These are phyloP conservation scores for Diplotaxis tenuifolia DNA, from an alignment of 345 rosid species.

Conservation along the genomic window DNA sequence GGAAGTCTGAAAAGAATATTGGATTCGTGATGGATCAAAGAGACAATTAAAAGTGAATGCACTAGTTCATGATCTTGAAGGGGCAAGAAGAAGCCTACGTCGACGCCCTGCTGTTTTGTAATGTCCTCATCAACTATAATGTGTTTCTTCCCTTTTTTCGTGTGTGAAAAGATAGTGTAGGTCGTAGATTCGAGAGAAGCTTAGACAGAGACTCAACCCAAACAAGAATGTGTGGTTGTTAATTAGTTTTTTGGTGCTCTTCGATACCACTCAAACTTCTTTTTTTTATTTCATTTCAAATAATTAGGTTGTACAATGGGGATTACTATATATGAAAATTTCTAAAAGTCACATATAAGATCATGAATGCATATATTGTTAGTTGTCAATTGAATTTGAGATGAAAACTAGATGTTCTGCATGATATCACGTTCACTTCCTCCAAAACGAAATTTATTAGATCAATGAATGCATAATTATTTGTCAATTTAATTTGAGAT, in stretches of 20 bases:
- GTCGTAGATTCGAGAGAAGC: background rate
- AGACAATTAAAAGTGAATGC: background rate
- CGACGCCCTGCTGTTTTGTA: background rate
- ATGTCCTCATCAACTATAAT: constrained; percentile 11
- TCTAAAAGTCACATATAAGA: background rate
- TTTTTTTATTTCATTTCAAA: background rate
- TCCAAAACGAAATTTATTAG: too few relatives aligned
- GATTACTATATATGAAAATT: background rate
- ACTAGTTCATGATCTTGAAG: constrained; percentile 12
- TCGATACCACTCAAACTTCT: background rate
- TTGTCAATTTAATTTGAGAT: background rate
- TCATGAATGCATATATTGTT: background rate
- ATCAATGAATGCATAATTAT: background rate
- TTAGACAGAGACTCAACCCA: background rate
- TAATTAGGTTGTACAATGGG: background rate
- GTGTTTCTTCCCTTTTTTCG: background rate
- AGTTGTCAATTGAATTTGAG: background rate
- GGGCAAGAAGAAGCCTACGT: constrained; percentile 14
- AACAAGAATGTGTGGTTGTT: constrained; percentile 10
- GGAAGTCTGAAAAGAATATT: background rate
- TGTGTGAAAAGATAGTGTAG: background rate
- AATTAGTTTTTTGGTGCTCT: background rate
- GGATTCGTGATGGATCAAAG: background rate
- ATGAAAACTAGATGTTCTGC: background rate
- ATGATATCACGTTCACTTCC: too few relatives aligned